Evolutionary conservation across 2,329 filamentous ascomycete genomes (phyloP), one percentile per base, ranked within the genome.

Genomic region (Aspergillus pseudotamarii): DNA sequence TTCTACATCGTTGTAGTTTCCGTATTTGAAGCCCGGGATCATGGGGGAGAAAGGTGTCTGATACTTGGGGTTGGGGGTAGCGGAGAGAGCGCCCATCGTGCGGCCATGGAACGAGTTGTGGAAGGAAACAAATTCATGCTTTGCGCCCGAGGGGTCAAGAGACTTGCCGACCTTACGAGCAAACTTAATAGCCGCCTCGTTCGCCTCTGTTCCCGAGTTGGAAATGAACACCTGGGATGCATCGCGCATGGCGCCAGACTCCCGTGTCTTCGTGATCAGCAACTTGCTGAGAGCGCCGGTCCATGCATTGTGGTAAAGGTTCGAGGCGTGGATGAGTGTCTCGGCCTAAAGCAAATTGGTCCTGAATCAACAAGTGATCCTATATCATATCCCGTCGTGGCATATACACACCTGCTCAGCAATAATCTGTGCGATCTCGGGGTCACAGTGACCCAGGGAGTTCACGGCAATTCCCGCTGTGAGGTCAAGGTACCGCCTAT

Each of bases 151-250:
- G 0, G 91, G 88, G 67, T 93, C 90, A 32, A 89, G 72, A 11
- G 88, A 82, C 78, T 94, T 94, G 71, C 93, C 94, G 26, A 91
- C 89, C 80, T 99, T 99, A 71, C 95, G 88, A 23, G 94, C 91
- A 73, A 99, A 98, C 79, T 99, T 99, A 78, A 99, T 91, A 41
- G 94, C 95, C 1, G 94, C 95, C 81, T 99, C 95, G 78, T 99
- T 99, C 75, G 95, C 95, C 81, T 99, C 95, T 64, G 91, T 92
- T 64, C 95, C 95, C 4, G 94, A 97, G 82, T 99, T 99, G 83
- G 93, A 97, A 68, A 99, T 86, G 75, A 99, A 99, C 2, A 92
- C 93, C 61, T 91, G 87, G 23, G 86, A 83, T 21, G 91, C 93
- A 73, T 90, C 87, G 70, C 91, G 88, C 91, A 98, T 97, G 68